These are phyloP conservation scores for Citrus unshiu DNA, from an alignment of 345 rosid species.

Conservation along the genomic window DNA sequence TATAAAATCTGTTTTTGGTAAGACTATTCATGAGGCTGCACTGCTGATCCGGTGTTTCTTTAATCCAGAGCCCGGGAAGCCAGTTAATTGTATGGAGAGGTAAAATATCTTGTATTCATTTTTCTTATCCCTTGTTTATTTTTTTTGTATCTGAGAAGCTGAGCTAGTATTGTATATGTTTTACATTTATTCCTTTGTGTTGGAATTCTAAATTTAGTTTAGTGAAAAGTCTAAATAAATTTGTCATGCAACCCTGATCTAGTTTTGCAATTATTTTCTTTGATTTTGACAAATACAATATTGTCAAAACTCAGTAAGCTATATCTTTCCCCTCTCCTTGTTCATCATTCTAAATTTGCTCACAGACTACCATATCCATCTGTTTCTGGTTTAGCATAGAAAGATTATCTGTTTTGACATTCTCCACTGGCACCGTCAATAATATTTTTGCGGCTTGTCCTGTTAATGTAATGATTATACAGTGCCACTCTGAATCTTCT, in stretches of 20 bases:
- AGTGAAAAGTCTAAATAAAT: conserved; percentile 27
- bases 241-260: conserved; percentile 11
- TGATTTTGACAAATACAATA: not conserved
- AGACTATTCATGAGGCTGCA: conserved; percentile 26
- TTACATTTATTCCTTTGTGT: conserved; percentile 14
- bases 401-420: not conserved
- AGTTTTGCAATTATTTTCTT: conserved; percentile 14
- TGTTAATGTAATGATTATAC: not conserved
- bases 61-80: conserved; percentile 25
- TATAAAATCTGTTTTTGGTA: conserved; percentile 13
- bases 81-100: conserved; percentile 37
- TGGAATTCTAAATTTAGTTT: conserved; percentile 19
- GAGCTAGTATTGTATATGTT: conserved; percentile 35
- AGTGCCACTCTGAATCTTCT: not conserved
- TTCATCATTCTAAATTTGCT: not conserved
- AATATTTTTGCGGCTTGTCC: not conserved
- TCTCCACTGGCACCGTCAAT: not conserved
- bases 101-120: conserved; percentile 33
- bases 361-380: not conserved
- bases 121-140: conserved; percentile 20
- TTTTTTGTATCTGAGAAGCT: conserved; percentile 28
- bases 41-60: conserved; percentile 25
- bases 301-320: not conserved
- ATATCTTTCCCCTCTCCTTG: not conserved
- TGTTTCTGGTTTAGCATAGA: not conserved